phyloP scores from a whole-genome alignment of 257 asterid genomes.

The Penstemon newberryi region DNA sequence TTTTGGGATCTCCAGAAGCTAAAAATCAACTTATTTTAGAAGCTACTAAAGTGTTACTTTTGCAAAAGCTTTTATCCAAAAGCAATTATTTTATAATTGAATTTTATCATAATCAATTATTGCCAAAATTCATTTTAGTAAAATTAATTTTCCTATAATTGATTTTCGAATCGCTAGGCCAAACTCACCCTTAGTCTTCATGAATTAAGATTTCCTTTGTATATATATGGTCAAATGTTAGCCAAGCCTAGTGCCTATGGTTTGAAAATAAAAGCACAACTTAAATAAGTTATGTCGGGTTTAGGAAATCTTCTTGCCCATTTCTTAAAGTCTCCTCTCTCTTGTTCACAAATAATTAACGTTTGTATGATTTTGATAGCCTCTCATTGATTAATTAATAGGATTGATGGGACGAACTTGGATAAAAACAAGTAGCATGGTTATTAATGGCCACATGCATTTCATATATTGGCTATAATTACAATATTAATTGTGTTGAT shows the following conservation, averaged over 20 bases:
- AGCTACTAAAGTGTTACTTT: too few species aligned
- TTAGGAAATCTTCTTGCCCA: neutral
- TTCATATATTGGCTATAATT: conserved; percentile 2
- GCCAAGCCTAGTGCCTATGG: neutral
- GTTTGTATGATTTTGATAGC: neutral
- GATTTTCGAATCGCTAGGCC: too few species aligned
- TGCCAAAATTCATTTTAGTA: too few species aligned
- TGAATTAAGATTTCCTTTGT: neutral
- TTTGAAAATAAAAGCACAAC: neutral
- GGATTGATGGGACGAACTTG: neutral
- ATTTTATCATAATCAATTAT: too few species aligned
- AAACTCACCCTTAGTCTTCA: too few species aligned
- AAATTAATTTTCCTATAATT: too few species aligned
- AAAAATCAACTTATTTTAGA: too few species aligned
- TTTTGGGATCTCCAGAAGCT: too few species aligned
- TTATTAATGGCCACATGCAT: conserved; percentile 35
- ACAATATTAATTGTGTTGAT: neutral
- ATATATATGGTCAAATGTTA: neutral
- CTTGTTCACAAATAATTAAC: neutral
- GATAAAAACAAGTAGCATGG: conserved; percentile 14
- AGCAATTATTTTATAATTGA: too few species aligned
- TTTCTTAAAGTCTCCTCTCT: neutral
- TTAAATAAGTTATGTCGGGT: neutral
- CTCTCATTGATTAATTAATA: neutral
- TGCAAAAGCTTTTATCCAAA: too few species aligned